phyloP scores from a whole-genome alignment of 352 stramenopile genomes.

The Plasmopara muralis region DNA sequence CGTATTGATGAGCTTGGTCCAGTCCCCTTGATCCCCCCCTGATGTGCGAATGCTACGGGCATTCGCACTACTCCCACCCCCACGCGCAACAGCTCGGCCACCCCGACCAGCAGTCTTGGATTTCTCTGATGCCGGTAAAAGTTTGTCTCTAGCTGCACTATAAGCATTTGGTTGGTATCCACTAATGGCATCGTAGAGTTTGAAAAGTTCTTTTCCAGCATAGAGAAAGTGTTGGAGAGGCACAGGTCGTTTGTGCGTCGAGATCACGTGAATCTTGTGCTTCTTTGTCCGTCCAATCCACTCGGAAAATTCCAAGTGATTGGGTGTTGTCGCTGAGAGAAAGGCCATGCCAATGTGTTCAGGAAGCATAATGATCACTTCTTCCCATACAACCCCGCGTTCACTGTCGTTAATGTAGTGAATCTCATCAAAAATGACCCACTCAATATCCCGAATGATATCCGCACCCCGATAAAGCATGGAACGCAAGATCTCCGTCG shows the following conservation, averaged over 20 bases:
- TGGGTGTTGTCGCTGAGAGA: conserved; percentile 97
- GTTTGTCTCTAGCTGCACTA: conserved; percentile 53
- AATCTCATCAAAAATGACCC: conserved; percentile 96
- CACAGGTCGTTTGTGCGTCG: conserved; percentile 94
- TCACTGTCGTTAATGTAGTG: conserved; percentile 99
- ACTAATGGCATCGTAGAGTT: conserved; percentile 50
- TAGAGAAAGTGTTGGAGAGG: conserved; percentile 96
- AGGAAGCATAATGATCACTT: conserved; percentile 97
- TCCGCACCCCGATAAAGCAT: conserved; percentile 95
- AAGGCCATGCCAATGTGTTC: conserved; percentile 97
- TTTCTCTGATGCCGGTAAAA: conserved; percentile 55
- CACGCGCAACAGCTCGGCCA: conserved; percentile 16
- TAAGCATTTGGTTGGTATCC: conserved; percentile 56
- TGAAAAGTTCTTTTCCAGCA: conserved; percentile 91
- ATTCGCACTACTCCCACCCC: conserved; percentile 39
- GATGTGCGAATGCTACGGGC: conserved; percentile 46
- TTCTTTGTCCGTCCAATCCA: conserved; percentile 98
- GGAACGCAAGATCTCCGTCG: conserved; percentile 95
- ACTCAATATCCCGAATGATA: conserved; percentile 97
- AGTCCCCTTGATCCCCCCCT: conserved; percentile 72
- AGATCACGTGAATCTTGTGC: conserved; percentile 95
- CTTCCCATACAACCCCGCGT: conserved; percentile 96
- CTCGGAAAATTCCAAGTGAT: conserved; percentile 98
- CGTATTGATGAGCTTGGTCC: conserved; percentile 82
- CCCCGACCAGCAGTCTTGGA: conserved; percentile 34